These are phyloP conservation scores for Nannochloropsis oceanica DNA, from an alignment of 108 stramenopile genomes.

Conservation along the genomic window DNA sequence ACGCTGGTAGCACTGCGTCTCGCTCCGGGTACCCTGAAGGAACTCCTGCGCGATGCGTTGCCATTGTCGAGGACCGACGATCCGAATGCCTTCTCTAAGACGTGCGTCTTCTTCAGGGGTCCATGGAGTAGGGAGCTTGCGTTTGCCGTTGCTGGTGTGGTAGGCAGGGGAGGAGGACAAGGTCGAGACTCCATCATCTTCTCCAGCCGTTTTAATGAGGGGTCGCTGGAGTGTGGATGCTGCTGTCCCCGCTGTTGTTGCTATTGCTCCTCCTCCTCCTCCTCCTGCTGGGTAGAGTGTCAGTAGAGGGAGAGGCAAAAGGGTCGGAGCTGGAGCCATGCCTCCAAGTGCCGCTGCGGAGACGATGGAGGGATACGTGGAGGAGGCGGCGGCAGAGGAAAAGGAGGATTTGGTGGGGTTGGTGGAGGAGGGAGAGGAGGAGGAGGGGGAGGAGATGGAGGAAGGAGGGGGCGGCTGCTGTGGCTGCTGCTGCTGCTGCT, in stretches of 20 bases:
- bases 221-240: not conserved
- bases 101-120: slow-evolving; percentile 14
- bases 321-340: not conserved
- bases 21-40: slow-evolving; percentile 45
- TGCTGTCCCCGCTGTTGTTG: not conserved
- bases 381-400: not conserved
- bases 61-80: not conserved
- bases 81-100: slow-evolving; percentile 6
- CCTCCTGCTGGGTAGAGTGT: not conserved
- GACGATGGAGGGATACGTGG: not conserved
- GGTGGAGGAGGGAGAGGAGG: not conserved
- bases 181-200: not conserved
- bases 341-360: not conserved
- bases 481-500: not conserved
- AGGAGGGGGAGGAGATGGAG: not conserved
- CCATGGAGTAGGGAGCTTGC: not conserved
- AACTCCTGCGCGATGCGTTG: slow-evolving; percentile 14
- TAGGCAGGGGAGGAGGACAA: not conserved
- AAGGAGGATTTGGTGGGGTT: not conserved
- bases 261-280: not conserved
- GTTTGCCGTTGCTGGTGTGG: not conserved
- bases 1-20: slow-evolving; percentile 92
- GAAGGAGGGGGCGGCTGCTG: not conserved
- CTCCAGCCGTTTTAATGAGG: not conserved
- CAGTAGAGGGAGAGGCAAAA: not conserved